Evolutionary conservation across 139 green algal species (phyloP).

Genomic region (Dunaliella primolecta): DNA sequence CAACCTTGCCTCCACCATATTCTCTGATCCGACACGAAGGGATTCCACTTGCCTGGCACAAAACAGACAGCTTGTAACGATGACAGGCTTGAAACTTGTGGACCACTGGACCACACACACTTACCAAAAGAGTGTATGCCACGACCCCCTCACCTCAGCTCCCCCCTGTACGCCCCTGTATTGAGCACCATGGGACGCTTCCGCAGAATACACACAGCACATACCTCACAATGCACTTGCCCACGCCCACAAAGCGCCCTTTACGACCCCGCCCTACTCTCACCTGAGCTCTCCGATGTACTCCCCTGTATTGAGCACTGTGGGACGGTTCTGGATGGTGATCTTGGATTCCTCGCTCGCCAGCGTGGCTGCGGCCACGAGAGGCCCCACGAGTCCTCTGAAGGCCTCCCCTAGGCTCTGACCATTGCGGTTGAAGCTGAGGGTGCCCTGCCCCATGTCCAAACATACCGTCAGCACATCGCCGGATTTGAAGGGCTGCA

Average conservation of each 20-base stretch:
- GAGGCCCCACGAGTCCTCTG: constrained; percentile 40
- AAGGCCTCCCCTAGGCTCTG: constrained; percentile 51
- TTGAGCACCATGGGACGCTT: neutral
- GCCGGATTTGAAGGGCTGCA: constrained; percentile 56
- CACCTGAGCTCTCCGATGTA: constrained; percentile 57
- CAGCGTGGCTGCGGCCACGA: constrained; percentile 57
- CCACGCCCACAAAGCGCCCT: too few species aligned
- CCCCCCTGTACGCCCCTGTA: neutral
- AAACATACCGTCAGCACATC: constrained; percentile 59
- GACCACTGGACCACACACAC: too few species aligned
- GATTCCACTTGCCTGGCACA: too few species aligned
- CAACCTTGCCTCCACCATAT: too few species aligned
- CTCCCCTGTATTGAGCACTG: constrained; percentile 61
- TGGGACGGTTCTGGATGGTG: constrained; percentile 65
- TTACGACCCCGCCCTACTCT: neutral
- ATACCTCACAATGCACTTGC: neutral
- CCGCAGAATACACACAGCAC: neutral
- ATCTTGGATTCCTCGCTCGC: constrained; percentile 60
- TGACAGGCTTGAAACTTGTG: too few species aligned
- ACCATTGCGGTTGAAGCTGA: constrained; percentile 54
- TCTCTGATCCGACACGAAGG: too few species aligned
- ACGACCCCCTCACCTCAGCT: neutral
- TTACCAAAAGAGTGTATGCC: too few species aligned
- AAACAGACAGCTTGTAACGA: too few species aligned
- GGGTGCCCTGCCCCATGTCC: constrained; percentile 35